Evolutionary conservation across 257 asterid genomes (phyloP), one percentile per base, ranked within the genome.

Genomic region (Mentha longifolia): DNA sequence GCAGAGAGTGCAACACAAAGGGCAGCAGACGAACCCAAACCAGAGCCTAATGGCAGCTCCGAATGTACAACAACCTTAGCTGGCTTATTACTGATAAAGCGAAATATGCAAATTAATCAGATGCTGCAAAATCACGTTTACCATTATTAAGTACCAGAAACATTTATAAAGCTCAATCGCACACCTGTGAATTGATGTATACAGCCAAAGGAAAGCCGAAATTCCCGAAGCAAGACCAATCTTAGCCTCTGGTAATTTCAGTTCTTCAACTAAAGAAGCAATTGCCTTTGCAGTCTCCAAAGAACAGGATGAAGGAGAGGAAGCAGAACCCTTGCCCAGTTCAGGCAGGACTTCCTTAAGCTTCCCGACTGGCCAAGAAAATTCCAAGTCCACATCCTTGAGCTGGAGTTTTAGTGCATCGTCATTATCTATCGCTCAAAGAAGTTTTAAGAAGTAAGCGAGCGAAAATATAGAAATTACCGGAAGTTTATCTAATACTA

Each of bases 1-100:
- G 96, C 96, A 70, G 97, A 84, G 43, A 91, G 82, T 25, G 98
- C 88, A 67, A 94, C 98, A 81, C 98, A 91, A 7, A 94, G 77
- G 61, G 98, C 91, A 76, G 99, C 98, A 68, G 99, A 95, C 19
- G 99, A 95, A 77, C 99, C 98, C 86, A 95, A 87, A 67, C 99
- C 99, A 73, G 99, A 65, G 73, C 99, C 99, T 62, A 92, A 73
- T 52, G 99, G 98, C 76, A 92, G 95, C 87, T 94, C 99, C 67
- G 99, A 89, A 77, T 78, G 83, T 63, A 94, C 92, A 62, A 82
- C 83, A 59, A 81, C 88, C 81, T 76, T 88, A 82, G 97, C 99
- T 56, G 99, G 95, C 81, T 92, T 92, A 76, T 78, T 71, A 56
- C 98, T 93, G 85, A 69, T 77, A 70, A 71, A 50, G 77, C 28